These are phyloP conservation scores for Tetracentron sinense DNA, from an alignment of 164 flowering plant species.

Conservation along the genomic window DNA sequence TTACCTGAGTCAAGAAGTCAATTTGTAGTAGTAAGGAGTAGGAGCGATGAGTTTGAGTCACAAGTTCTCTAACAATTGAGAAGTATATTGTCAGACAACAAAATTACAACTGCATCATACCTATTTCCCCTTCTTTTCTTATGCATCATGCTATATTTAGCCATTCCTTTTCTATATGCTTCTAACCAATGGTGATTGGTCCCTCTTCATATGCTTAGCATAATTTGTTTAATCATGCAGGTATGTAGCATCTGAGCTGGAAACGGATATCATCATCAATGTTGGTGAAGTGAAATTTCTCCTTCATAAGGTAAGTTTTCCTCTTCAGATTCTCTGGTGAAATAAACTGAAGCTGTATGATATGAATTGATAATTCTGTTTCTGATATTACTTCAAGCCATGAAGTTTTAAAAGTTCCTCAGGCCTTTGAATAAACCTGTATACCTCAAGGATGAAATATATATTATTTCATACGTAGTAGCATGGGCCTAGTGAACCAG, in stretches of 20 bases:
- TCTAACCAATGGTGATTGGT: background rate
- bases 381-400: background rate
- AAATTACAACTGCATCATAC: no score
- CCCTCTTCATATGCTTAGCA: background rate
- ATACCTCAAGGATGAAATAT: no score
- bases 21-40: no score
- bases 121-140: background rate
- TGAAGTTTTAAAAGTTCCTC: background rate
- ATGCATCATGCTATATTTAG: background rate
- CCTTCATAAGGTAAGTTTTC: conserved; percentile 64
- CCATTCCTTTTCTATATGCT: background rate
- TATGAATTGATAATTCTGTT: background rate
- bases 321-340: background rate
- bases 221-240: conserved; percentile 35
- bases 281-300: conserved; percentile 64
- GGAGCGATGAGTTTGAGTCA: no score
- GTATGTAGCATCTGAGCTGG: conserved; percentile 64
- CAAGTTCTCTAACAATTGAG: no score
- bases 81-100: no score
- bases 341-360: background rate
- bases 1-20: no score
- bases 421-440: no score
- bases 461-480: no score
- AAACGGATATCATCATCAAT: conserved; percentile 50
- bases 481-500: no score